Percentiles rank a stretch among this genome's conserved stretches.
These are phyloP conservation scores for Plasmodium blacklocki DNA, from an alignment of 169 alveolate genomes.

Conservation along the genomic window DNA sequence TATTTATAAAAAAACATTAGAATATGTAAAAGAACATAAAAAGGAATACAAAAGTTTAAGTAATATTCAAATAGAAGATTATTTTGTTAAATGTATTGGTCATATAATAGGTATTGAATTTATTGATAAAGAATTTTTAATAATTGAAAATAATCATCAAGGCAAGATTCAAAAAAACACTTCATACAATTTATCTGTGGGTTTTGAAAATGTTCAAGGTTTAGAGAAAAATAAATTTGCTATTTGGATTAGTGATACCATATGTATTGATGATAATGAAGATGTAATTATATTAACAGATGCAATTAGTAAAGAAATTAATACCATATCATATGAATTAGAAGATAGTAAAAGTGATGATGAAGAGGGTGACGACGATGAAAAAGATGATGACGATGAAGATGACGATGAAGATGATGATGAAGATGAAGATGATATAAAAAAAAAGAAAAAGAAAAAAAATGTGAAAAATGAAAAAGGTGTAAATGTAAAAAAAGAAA, in stretches of 20 bases:
- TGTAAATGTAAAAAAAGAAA: conserved; percentile 78
- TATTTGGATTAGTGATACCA: conserved; percentile 93
- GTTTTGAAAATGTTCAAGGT: conserved; percentile 85
- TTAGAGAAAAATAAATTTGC: conserved; percentile 85
- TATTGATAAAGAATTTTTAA: conserved; percentile 82
- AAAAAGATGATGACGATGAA: neutral
- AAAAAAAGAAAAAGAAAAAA: neutral
- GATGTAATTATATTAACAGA: conserved; percentile 83
- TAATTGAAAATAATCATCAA: conserved; percentile 49
- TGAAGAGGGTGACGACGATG: conserved; percentile 73
- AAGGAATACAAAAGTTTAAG: conserved; percentile 6
- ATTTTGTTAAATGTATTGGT: conserved; percentile 87
- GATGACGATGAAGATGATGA: conserved; percentile 79
- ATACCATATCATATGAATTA: conserved; percentile 88
- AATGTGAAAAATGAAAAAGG: neutral
- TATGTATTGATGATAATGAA: conserved; percentile 83
- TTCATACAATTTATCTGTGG: conserved; percentile 89
- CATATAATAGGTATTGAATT: conserved; percentile 92
- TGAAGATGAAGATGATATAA: conserved; percentile 58
- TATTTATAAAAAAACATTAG: conserved; percentile 79
- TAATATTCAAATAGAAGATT: conserved; percentile 58
- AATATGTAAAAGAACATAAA: conserved; percentile 75
- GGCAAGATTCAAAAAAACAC: conserved; percentile 84
- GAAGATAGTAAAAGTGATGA: conserved; percentile 85
- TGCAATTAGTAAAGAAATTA: conserved; percentile 85